phyloP scores from a whole-genome alignment of 2,329 filamentous ascomycete genomes.

The Ophiostoma triangulosporum region DNA sequence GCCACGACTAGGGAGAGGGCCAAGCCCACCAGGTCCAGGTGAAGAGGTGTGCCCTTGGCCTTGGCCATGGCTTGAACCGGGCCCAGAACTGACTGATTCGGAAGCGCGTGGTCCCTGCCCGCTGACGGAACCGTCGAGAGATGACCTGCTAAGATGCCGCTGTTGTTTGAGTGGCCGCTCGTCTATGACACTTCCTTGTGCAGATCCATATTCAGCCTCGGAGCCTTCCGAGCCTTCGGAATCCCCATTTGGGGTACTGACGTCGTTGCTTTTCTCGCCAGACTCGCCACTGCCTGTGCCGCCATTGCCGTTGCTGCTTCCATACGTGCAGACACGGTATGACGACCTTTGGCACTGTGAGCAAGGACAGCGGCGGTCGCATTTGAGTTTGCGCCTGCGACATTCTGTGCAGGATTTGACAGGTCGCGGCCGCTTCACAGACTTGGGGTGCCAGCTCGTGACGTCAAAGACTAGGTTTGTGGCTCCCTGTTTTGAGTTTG shows the following conservation, averaged over 20 bases:
- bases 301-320: conserved; percentile 33
- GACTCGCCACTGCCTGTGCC: conserved; percentile 19
- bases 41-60: conserved; percentile 13
- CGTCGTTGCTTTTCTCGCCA: conserved; percentile 22
- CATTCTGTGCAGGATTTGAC: conserved; percentile 45
- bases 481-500: conserved; percentile 1
- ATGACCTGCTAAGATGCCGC: conserved; percentile 18
- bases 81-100: neutral
- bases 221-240: conserved; percentile 16
- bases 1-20: neutral
- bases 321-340: conserved; percentile 38
- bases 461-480: conserved; percentile 13
- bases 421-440: conserved; percentile 39
- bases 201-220: conserved; percentile 13
- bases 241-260: conserved; percentile 35
- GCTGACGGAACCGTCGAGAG: neutral
- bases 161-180: conserved; percentile 26
- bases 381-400: conserved; percentile 42
- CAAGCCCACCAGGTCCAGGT: neutral
- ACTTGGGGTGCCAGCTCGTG: conserved; percentile 14
- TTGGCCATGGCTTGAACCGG: neutral
- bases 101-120: neutral
- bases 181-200: conserved; percentile 1
- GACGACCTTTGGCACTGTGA: conserved; percentile 42
- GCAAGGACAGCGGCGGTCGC: conserved; percentile 42